Percentiles rank a stretch among this genome's conserved stretches.
These are phyloP conservation scores for Gracilaria vermiculophylla DNA, from an alignment of 23 red algal genomes.

Conservation along the genomic window DNA sequence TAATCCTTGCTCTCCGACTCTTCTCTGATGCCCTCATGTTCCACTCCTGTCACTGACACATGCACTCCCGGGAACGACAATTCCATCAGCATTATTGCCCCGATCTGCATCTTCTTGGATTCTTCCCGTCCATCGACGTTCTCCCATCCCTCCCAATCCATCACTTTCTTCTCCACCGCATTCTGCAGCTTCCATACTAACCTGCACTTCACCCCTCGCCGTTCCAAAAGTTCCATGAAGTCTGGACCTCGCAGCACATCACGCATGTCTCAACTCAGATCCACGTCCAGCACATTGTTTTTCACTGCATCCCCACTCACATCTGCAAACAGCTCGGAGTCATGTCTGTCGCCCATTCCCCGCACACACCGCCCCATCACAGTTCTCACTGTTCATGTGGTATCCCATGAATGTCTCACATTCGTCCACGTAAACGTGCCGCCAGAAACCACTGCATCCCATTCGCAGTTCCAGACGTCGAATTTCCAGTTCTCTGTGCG, in stretches of 20 bases:
- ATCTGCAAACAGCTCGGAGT: not conserved
- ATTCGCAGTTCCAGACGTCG: not conserved
- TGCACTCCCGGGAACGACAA: slow-evolving; percentile 12
- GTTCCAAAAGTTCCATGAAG: not conserved
- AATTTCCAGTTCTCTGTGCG: not conserved
- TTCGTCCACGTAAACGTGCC: too few relatives aligned
- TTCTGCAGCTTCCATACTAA: slow-evolving; percentile 42
- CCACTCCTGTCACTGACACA: not conserved
- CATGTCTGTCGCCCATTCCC: not conserved
- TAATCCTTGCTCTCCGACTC: not conserved
- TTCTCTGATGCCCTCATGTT: not conserved
- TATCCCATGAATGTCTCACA: slow-evolving; percentile 61
- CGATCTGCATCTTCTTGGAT: not conserved
- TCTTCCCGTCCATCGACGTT: too few relatives aligned
- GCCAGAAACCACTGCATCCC: too few relatives aligned
- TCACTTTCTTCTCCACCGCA: not conserved
- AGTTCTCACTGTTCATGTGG: slow-evolving; percentile 38
- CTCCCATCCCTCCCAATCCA: not conserved
- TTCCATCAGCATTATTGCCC: not conserved
- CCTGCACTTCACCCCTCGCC: not conserved
- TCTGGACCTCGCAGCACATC: not conserved
- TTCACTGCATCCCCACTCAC: too few relatives aligned
- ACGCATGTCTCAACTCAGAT: not conserved
- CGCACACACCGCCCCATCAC: not conserved
- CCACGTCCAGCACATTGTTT: not conserved